Evolutionary conservation across 208 protist genomes (phyloP), one percentile per base, ranked within the genome.

Genomic region (Leptomonas pyrrhocoris): DNA sequence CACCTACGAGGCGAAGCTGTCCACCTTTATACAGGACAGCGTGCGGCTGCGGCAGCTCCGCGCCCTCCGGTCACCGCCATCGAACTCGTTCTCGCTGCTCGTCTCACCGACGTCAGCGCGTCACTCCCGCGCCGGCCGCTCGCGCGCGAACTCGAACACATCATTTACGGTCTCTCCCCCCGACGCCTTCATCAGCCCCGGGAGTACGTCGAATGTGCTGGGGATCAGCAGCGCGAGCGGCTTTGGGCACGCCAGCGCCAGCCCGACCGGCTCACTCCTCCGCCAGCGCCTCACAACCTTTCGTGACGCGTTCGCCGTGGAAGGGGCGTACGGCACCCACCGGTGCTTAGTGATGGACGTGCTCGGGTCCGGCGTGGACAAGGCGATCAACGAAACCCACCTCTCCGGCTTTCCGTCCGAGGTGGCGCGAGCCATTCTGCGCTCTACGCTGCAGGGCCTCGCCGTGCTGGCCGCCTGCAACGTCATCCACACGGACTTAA

Each of bases 401-500:
- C 97, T 98, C 64, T 28, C 86, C n/a, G 97, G 97, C 30, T 53
- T 98, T 43, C 95, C 96, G 5, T 63, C 96, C 11, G 85, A 88
- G 57, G 90, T 98, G 23, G 79, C 73, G 21, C 73, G 82, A 38
- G 56, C 83, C 30, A 94, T 95, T 34, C 46, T 93, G 43, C 50
- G 61, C 15, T 84, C 80, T 6, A 66, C 70, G 19, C 70, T 90
- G 45, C 75, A 77, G 45, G 80, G 76, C 4, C 80, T 98, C 12
- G 85, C 95, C 48, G 88, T 96, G 65, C 74, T 99, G 9, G 97
- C 98, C 65, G 55, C 59, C 13, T 92, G 96, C 60, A 50, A 85
- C 45, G 86, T 99, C 70, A 93, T 98, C 53, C 97, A 99, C 83
- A 98, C 93, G 1, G 96, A 98, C 71, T 66, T 99, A 28, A 98